These are phyloP conservation scores for Akanthomyces lecanii DNA, from an alignment of 2,329 filamentous ascomycete species.

Conservation along the genomic window DNA sequence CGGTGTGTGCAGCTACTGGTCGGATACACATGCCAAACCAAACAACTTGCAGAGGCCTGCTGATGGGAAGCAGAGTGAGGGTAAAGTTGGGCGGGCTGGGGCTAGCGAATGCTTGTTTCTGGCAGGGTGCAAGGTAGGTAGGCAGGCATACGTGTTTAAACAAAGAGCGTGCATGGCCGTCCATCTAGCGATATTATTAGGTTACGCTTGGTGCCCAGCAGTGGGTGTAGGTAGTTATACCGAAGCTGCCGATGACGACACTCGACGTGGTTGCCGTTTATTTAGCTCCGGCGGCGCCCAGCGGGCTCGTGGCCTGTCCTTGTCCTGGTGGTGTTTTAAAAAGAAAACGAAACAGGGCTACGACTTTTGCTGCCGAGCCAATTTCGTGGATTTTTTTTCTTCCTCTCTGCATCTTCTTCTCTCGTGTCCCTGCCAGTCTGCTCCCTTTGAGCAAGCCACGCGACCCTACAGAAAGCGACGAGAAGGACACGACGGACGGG, in stretches of 20 bases:
- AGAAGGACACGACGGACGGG: not conserved
- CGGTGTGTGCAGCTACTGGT: too few relatives aligned
- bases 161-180: too few relatives aligned
- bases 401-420: too few relatives aligned
- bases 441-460: too few relatives aligned
- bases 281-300: not conserved
- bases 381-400: too few relatives aligned
- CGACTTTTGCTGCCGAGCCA: too few relatives aligned
- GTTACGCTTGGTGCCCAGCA: not conserved
- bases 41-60: not conserved
- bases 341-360: not conserved
- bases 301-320: not conserved
- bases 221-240: not conserved
- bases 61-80: not conserved
- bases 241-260: not conserved
- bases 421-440: too few relatives aligned
- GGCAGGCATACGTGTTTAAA: too few relatives aligned
- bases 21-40: too few relatives aligned
- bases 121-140: too few relatives aligned
- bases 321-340: not conserved
- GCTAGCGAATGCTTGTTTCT: too few relatives aligned
- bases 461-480: not conserved
- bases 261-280: not conserved
- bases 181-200: not conserved
- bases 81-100: not conserved